Conservation (phyloP, 139 green algal genomes). For the Chlorella sorokiniana region DNA sequence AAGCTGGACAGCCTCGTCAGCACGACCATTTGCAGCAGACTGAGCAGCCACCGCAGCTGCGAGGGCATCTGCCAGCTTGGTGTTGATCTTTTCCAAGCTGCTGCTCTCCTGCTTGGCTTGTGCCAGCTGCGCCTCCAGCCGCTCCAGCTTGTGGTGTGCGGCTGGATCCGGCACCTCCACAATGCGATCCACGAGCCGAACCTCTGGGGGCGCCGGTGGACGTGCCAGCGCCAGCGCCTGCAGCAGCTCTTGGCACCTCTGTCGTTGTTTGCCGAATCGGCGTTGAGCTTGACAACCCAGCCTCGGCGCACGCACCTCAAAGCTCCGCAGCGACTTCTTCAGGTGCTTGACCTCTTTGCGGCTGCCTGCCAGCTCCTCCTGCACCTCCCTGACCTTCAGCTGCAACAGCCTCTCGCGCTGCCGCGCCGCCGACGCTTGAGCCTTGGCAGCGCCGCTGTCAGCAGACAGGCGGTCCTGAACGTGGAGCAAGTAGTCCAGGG, state of each 20-base stretch:
- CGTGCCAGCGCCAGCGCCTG: constrained; percentile 22
- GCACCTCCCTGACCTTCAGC: constrained; percentile 12
- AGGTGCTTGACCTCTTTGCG: constrained; percentile 23
- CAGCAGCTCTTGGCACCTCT: not conserved
- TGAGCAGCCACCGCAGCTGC: not conserved
- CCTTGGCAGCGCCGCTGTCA: constrained; percentile 14
- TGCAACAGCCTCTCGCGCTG: not conserved
- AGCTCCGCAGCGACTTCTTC: constrained; percentile 11
- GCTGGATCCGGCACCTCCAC: constrained; percentile 15
- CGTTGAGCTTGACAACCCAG: not conserved
- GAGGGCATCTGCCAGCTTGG: constrained; percentile 10
- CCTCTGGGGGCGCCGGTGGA: not conserved
- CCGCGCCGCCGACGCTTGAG: not conserved
- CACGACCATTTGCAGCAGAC: not conserved
- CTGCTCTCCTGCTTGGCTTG: not conserved
- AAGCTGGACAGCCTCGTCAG: not conserved
- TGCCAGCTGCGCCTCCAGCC: constrained; percentile 3
- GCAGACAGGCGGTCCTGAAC: constrained; percentile 72
- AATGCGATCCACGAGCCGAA: constrained; percentile 16
- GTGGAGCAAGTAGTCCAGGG: constrained; percentile 82
- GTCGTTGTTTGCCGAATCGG: too few relatives aligned
- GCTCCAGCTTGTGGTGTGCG: not conserved
- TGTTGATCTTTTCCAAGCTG: not conserved
- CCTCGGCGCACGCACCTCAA: constrained; percentile 8
- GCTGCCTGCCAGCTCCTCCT: constrained; percentile 25